phyloP scores from a whole-genome alignment of 768 basidiomycete species.

The Amyloporia xantha region DNA sequence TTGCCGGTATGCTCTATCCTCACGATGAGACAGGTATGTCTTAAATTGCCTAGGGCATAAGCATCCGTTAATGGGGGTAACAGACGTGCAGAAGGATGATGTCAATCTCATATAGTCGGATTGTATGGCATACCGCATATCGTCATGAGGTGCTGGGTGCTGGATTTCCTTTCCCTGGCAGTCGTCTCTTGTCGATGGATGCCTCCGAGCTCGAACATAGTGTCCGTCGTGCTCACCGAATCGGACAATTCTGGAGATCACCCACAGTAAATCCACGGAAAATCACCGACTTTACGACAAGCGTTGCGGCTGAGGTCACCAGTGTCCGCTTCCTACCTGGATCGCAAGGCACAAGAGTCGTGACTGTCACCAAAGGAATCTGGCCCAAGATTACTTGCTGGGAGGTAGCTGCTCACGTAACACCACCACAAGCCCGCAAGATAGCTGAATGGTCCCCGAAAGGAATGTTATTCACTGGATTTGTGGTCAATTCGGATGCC shows the following conservation, averaged over 20 bases:
- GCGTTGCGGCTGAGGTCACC: constrained; percentile 38
- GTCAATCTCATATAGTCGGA: constrained; percentile 37
- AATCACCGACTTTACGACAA: constrained; percentile 15
- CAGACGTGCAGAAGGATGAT: constrained; percentile 48
- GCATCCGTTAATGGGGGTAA: not conserved
- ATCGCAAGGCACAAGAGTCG: constrained; percentile 34
- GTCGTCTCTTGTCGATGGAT: constrained; percentile 30
- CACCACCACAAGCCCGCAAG: too few relatives aligned
- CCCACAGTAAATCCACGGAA: constrained; percentile 7
- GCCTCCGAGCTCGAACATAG: constrained; percentile 37
- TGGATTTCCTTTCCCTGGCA: constrained; percentile 45
- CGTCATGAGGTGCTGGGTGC: constrained; percentile 33
- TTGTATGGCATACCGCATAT: constrained; percentile 53
- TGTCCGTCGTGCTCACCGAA: constrained; percentile 36
- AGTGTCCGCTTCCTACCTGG: constrained; percentile 50
- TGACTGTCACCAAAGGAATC: constrained; percentile 51
- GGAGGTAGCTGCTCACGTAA: constrained; percentile 29
- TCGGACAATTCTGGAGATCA: constrained; percentile 45
- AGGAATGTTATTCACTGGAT: constrained; percentile 45
- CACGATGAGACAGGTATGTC: constrained; percentile 21
- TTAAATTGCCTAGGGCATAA: too few relatives aligned
- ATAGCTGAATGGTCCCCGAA: constrained; percentile 44
- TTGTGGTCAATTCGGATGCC: constrained; percentile 43
- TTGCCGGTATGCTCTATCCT: constrained; percentile 26
- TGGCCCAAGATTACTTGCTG: constrained; percentile 56